Evolutionary conservation across 2,329 filamentous ascomycete genomes (phyloP).

Genomic region (Paramyrothecium sp.): DNA sequence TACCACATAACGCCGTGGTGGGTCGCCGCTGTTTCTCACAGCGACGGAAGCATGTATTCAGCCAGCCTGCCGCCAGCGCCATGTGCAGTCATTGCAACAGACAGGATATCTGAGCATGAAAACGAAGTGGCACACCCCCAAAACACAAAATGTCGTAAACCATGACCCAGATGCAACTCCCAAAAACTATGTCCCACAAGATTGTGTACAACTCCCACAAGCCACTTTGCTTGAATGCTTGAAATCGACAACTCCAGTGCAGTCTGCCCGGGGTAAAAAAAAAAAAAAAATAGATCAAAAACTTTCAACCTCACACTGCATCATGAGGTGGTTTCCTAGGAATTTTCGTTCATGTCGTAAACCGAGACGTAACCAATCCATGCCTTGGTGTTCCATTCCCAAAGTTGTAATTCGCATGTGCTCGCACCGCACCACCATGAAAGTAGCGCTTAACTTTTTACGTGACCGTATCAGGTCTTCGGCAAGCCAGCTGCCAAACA

Average conservation of each 20-base stretch:
- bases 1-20: not conserved
- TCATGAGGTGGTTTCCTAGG: not conserved
- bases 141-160: not conserved
- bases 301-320: not conserved
- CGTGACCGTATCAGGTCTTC: not conserved
- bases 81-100: not conserved
- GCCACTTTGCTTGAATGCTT: not conserved
- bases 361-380: not conserved
- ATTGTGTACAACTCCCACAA: not conserved
- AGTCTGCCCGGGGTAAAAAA: not conserved
- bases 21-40: not conserved
- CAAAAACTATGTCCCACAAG: not conserved
- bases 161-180: not conserved
- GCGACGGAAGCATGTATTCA: not conserved
- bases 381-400: not conserved
- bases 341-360: not conserved
- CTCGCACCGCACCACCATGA: too few relatives aligned
- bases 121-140: not conserved
- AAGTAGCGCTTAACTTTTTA: not conserved
- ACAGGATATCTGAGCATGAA: not conserved
- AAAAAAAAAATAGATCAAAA: too few relatives aligned
- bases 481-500: not conserved
- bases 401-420: not conserved
- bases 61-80: not conserved
- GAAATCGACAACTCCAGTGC: not conserved